These are phyloP conservation scores for Camellia lanceoleosa DNA, from an alignment of 148 eudicot species.

Conservation along the genomic window DNA sequence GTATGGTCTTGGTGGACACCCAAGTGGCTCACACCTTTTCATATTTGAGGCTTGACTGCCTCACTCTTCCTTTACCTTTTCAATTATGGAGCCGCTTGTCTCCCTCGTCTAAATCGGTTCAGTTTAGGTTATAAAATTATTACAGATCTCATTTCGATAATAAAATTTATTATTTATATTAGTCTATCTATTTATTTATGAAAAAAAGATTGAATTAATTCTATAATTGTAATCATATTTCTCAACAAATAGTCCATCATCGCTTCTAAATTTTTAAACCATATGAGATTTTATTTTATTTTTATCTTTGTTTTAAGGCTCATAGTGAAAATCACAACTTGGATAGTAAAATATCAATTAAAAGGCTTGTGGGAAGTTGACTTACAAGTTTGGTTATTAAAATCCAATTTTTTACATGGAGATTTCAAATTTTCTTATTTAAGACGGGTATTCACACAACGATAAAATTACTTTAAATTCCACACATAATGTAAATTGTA, in stretches of 20 bases:
- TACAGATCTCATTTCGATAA: background rate
- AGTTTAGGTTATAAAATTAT: background rate
- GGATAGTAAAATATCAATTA: too few species aligned
- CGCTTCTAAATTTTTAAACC: background rate
- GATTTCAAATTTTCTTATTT: too few species aligned
- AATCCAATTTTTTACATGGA: background rate
- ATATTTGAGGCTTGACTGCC: slow-evolving; percentile 5
- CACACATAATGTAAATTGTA: too few species aligned
- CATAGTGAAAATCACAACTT: too few species aligned
- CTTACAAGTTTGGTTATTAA: background rate
- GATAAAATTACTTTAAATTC: too few species aligned
- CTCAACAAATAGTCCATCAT: background rate
- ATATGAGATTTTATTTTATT: background rate
- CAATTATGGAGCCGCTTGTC: background rate
- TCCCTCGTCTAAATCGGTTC: background rate
- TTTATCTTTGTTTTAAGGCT: too few species aligned
- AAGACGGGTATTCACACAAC: too few species aligned
- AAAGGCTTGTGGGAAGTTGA: too few species aligned
- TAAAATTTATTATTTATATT: too few species aligned
- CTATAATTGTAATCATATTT: too few species aligned
- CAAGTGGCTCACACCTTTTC: slow-evolving; percentile 11
- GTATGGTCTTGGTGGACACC: slow-evolving; percentile 4
- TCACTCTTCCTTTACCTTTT: background rate
- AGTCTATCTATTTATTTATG: too few species aligned
- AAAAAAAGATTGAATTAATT: too few species aligned